Percentiles rank a stretch among this genome's conserved stretches.
Conservation (phyloP, 2,329 filamentous ascomycete genomes). For the Fulvia fulva region DNA sequence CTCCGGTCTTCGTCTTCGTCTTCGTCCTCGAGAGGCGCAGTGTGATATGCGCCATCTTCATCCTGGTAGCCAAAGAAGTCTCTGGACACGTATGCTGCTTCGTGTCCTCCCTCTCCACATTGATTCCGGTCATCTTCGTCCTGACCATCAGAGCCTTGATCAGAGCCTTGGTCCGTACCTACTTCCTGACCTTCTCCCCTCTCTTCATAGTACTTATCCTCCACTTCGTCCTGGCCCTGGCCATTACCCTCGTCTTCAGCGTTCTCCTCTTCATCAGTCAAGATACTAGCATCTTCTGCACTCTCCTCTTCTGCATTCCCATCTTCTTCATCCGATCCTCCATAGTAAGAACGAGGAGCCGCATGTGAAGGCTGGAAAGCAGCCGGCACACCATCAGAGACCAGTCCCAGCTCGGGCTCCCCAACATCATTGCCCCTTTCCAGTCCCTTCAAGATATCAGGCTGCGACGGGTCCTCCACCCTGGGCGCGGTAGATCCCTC, state of each 20-base stretch:
- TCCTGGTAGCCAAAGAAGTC: background rate
- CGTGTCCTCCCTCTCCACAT: too few relatives aligned
- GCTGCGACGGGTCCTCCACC: background rate
- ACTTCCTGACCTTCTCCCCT: too few relatives aligned
- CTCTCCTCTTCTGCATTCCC: background rate
- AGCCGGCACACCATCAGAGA: background rate
- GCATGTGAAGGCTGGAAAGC: background rate
- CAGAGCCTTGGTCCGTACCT: too few relatives aligned
- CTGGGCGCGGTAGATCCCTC: background rate
- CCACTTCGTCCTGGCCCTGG: background rate
- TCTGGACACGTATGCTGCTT: too few relatives aligned
- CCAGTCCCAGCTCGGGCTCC: background rate
- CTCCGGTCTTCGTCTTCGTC: background rate
- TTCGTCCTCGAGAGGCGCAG: background rate
- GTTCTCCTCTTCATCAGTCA: too few relatives aligned
- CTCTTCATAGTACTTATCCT: too few relatives aligned
- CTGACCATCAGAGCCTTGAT: too few relatives aligned
- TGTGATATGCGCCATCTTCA: background rate
- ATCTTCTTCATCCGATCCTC: background rate
- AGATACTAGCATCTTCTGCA: background rate
- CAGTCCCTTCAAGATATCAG: background rate
- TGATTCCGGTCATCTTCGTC: too few relatives aligned
- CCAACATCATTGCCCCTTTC: background rate
- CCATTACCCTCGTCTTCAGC: background rate
- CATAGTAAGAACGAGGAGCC: background rate